phyloP scores from a whole-genome alignment of 768 basidiomycete genomes.

The Psilocybe cubensis region DNA sequence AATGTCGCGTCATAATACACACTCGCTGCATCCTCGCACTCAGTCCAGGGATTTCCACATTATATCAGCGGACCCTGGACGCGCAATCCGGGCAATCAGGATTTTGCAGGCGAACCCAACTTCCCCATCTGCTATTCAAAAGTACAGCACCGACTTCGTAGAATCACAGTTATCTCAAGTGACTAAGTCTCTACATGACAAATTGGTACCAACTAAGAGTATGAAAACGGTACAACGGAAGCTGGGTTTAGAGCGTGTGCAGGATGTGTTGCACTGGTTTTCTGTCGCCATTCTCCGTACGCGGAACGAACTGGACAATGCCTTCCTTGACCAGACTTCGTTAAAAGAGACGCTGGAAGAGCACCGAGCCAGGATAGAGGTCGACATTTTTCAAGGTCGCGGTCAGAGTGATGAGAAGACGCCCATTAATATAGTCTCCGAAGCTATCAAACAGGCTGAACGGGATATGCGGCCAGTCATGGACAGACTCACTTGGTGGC shows the following conservation, averaged over 20 bases:
- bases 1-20: background rate
- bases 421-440: conserved; percentile 30
- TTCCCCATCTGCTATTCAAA: conserved; percentile 56
- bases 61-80: conserved; percentile 59
- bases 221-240: conserved; percentile 32
- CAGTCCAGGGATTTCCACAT: conserved; percentile 27
- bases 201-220: conserved; percentile 8
- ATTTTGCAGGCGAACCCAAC: conserved; percentile 47
- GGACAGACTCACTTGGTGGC: conserved; percentile 51
- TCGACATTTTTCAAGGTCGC: conserved; percentile 40
- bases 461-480: conserved; percentile 41
- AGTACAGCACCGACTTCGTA: conserved; percentile 64
- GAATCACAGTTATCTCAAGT: conserved; percentile 62
- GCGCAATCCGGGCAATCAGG: conserved; percentile 58
- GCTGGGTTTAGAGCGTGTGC: conserved; percentile 41
- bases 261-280: conserved; percentile 42
- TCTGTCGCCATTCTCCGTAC: conserved; percentile 31
- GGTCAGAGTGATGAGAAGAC: conserved; percentile 15
- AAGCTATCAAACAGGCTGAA: conserved; percentile 40
- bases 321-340: conserved; percentile 36
- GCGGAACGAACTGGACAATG: conserved; percentile 36
- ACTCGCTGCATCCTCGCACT: conserved; percentile 15
- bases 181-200: conserved; percentile 38
- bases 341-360: conserved; percentile 44
- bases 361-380: conserved; percentile 35